Base-by-base conservation (phyloP, 129 eudicot genomes). In the Tagetes erecta region DNA sequence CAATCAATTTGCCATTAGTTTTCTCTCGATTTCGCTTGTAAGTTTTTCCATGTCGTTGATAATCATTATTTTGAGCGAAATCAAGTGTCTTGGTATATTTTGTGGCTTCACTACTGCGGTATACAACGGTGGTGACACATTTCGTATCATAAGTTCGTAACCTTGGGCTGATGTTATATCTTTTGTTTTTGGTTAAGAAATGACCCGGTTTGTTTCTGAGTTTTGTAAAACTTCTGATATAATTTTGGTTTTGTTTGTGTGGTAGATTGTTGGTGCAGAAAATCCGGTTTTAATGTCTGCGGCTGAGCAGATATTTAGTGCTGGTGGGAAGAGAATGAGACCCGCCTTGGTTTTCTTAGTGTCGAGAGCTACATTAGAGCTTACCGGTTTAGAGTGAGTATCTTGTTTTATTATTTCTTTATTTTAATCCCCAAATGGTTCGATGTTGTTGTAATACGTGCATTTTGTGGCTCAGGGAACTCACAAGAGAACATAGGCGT, bases 241-340 rank as follows among this genome's bases (percentile, higher is more conserved):
- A 35, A 72, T 27, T 11, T 73, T 59, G 4, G 1, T 59, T 56
- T 71, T 78, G 59, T 67, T 70, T 70, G 50, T 68, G 55, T 41
- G 71, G 47, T 80, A 93, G 98, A 93, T 93, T 81, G 97, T 93
- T 84, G 98, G 98, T 83, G 95, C 98, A 75, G 98, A 93, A 80
- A 90, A 90, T 76, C 97, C 96, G 3, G 91, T 93, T 62, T 72
- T 93, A 81, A 90, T 88, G 97, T 86, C 97, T 42, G 97, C 97
- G 8, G 98, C 98, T 11, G 92, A 93, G 83, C 98, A 93, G 80
- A 93, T 93, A 49, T 93, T 93, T 83, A 85, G 95, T 80, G 98
- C 97, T 55, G 98, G 98, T 79, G 98, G 97, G 62, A 93, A 93
- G 83, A 86, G 97, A 78, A 93, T 93, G 95, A 87, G 98, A 76